Base-by-base conservation (phyloP, 352 stramenopile genomes). In the Thalassiosira pacifica region DNA sequence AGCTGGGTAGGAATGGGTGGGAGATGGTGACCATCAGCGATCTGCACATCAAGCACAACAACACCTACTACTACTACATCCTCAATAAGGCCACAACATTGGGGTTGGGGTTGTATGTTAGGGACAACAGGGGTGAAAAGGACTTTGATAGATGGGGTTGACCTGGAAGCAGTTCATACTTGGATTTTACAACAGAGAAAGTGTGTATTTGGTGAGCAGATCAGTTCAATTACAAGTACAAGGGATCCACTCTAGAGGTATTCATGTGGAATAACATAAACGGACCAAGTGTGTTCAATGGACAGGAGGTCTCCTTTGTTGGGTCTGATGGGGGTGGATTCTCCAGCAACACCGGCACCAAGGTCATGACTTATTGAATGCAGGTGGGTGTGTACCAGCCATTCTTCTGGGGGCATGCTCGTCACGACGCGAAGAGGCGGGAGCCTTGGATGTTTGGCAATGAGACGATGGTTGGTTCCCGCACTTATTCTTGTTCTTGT, bases 231-330 rank as follows among this genome's bases (percentile, higher is more conserved):
- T 98, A 98, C 72, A 97, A 97, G 59, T 99, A 99, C 90, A 86
- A 91, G 24, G 92, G 91, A 64, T 95, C 90, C 57, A 99, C 96
- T 0, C 90, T 96, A 24, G 90, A 97, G 66, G 80, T 99, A 60
- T 99, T 97, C 89, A 99, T 96, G 8, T 99, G 98, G 98, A 99
- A 99, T 91, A 98, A 99, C 92, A 99, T 99, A 98, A 99, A 99
- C 91, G 98, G 99, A 92, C 97, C 97, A 19, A 98, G 93, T 31
- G 98, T 99, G 19, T 99, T 99, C 82, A 99, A 99, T 79, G 98
- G 98, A 18, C 98, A 98, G 0, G 98, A 99, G 91, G 98, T 99
- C n/a, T 97, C 97, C 1, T 99, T 99, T 87, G 96, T 98, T 19
- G 98, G 98, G 22, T 97, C 98, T 3, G 98, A 99, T 93, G 97